phyloP scores from a whole-genome alignment of 2,329 filamentous ascomycete genomes.

The Neofusicoccum laricinum region DNA sequence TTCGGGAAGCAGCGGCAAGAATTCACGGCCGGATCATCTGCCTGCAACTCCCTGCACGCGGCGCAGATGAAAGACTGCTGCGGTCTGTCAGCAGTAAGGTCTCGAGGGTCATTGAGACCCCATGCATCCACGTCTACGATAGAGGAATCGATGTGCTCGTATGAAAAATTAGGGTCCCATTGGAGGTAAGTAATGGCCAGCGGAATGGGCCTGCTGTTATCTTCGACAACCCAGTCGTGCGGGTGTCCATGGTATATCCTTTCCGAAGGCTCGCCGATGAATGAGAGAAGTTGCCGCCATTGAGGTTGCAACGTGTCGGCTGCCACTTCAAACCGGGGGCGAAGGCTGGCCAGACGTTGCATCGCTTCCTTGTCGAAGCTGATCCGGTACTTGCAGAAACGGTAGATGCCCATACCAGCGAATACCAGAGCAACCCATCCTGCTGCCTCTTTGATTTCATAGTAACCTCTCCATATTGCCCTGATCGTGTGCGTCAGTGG shows the following conservation, averaged over 20 bases:
- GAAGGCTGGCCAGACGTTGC: constrained; percentile 44
- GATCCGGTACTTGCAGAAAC: constrained; percentile 59
- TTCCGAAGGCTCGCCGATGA: constrained; percentile 44
- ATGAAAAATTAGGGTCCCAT: constrained; percentile 48
- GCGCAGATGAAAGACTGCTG: constrained; percentile 40
- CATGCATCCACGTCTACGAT: constrained; percentile 49
- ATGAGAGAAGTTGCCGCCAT: constrained; percentile 51
- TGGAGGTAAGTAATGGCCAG: constrained; percentile 47
- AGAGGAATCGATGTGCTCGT: constrained; percentile 50
- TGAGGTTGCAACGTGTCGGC: constrained; percentile 52
- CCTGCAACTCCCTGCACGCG: constrained; percentile 49
- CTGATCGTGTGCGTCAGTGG: neutral
- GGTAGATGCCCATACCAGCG: constrained; percentile 57
- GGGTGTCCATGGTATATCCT: constrained; percentile 47
- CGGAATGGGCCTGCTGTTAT: constrained; percentile 43
- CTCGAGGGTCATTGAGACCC: constrained; percentile 50
- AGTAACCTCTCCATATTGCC: constrained; percentile 57
- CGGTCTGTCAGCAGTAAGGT: constrained; percentile 23
- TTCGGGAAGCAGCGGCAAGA: constrained; percentile 53
- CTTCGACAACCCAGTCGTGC: constrained; percentile 52
- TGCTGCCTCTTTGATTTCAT: constrained; percentile 56
- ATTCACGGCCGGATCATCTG: constrained; percentile 49
- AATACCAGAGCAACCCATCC: constrained; percentile 58
- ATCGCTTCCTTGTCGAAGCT: constrained; percentile 53
- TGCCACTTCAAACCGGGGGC: constrained; percentile 51